Evolutionary conservation across 176 grass and related monocot species (phyloP).

Genomic region (Avena insularis): DNA sequence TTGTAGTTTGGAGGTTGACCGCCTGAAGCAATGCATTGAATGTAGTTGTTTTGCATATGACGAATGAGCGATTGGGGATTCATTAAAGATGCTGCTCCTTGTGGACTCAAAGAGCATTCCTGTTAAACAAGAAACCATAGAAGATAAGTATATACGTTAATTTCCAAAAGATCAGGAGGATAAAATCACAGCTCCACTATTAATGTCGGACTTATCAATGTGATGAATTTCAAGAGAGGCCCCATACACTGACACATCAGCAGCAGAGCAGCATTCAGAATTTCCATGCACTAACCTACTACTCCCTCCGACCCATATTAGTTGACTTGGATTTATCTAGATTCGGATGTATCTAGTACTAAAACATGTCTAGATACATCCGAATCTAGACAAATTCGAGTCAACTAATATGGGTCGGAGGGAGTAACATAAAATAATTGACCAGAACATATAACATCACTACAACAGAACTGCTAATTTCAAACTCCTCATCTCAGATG

Average conservation of each 20-base stretch:
- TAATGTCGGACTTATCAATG: neutral
- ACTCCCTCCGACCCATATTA: too few species aligned
- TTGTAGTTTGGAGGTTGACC: conserved; percentile 97
- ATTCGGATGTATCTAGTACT: too few species aligned
- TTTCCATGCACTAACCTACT: neutral
- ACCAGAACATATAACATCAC: conserved; percentile 28
- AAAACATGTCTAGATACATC: too few species aligned
- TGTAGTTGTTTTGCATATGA: conserved; percentile 85
- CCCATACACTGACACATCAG: neutral
- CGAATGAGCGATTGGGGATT: conserved; percentile 87
- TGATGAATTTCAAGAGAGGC: neutral
- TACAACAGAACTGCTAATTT: neutral
- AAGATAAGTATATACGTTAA: neutral
- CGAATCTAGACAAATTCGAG: too few species aligned
- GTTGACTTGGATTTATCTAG: too few species aligned
- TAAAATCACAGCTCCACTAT: neutral
- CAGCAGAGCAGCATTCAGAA: neutral
- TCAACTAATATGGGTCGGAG: too few species aligned
- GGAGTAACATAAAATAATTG: too few species aligned
- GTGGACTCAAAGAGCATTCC: conserved; percentile 78
- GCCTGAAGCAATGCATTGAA: conserved; percentile 97
- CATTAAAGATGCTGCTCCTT: conserved; percentile 78
- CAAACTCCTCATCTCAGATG: neutral
- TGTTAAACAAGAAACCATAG: conserved; percentile 34
- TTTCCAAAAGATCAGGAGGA: neutral